Base-by-base conservation (phyloP, 768 basidiomycete genomes). In the Naganishia randhawae region DNA sequence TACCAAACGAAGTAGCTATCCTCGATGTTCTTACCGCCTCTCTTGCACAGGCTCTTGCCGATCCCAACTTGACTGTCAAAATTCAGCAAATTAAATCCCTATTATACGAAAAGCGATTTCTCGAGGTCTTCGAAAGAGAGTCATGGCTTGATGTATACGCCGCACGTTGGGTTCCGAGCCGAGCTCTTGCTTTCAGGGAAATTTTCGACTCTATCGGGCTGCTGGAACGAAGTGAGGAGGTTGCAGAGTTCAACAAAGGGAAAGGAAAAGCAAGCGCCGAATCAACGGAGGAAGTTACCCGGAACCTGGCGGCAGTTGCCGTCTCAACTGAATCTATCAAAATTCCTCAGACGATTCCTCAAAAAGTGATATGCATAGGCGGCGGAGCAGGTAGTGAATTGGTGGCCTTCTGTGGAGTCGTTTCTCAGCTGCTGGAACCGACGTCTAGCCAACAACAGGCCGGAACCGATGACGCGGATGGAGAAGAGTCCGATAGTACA, bases 341-440 rank as follows among this genome's bases (percentile, higher is more conserved):
- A 22, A 8, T 19, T 35, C 32, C 33, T 35, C 33, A 16, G 27
- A 25, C 57, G 9, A 9, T n/a, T n/a, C n/a, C 50, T 31, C 42
- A 25, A 16, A 50, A 70, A 41, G 72, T 80, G 29, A 48, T 80
- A 10, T 76, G 75, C n/a, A 66, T 80, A 2, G 78, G 78, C 10
- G 78, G 78, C 1, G 78, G 78, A 37, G 77, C 78, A 19, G 77
- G 74, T 25, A 76, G 76, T 11, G 78, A 80, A 55, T 63, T 77
- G 3, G 63, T 78, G 3, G 76, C 78, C 31, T 63, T 75, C 17
- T 63, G 71, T 9, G 73, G 71, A 2, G 37, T 76, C 7, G 64
- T 75, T 37, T 51, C 65, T 22, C 35, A 61, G 17, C 57, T 27
- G 25, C 25, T 32, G 16, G 39, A 45, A 42, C n/a, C 54, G 14